Evolutionary conservation across 192 early-diverging fungal genomes (phyloP).

Genomic region (Chytriomyces sp.): DNA sequence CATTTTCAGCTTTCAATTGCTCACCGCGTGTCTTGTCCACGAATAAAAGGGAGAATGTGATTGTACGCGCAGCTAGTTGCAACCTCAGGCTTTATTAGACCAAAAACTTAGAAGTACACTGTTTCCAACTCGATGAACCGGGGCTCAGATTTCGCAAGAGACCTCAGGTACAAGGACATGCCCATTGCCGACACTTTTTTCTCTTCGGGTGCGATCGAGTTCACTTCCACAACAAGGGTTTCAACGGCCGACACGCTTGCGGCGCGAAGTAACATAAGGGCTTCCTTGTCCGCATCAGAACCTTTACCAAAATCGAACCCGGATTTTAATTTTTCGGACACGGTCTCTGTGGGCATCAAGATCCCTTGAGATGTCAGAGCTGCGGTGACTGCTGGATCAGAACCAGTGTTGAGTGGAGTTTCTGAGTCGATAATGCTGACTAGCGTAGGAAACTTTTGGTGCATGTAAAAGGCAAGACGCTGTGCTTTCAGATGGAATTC

Average conservation of each 20-base stretch:
- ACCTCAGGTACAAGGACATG: conserved; percentile 9
- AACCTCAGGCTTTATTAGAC: no score
- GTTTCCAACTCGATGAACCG: no score
- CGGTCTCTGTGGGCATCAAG: background rate
- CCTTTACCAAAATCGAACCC: background rate
- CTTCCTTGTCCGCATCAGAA: background rate
- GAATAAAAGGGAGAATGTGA: no score
- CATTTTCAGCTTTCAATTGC: no score
- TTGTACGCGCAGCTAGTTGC: no score
- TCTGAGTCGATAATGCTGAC: background rate
- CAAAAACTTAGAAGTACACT: no score
- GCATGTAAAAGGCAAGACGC: conserved; percentile 12
- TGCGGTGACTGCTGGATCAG: conserved; percentile 15
- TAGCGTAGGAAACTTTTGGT: conserved; percentile 8
- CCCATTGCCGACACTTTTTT: conserved; percentile 11
- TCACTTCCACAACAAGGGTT: background rate
- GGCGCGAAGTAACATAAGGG: background rate
- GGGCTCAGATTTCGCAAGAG: background rate
- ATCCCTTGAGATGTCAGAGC: background rate
- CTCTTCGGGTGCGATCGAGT: background rate
- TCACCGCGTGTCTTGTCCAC: no score
- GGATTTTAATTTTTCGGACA: background rate
- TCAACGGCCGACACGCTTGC: conserved; percentile 1
- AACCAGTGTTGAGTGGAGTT: background rate
- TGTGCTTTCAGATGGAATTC: conserved; percentile 7